Conservation (phyloP, 192 early-diverging fungal genomes). For the Backusella luteola region DNA sequence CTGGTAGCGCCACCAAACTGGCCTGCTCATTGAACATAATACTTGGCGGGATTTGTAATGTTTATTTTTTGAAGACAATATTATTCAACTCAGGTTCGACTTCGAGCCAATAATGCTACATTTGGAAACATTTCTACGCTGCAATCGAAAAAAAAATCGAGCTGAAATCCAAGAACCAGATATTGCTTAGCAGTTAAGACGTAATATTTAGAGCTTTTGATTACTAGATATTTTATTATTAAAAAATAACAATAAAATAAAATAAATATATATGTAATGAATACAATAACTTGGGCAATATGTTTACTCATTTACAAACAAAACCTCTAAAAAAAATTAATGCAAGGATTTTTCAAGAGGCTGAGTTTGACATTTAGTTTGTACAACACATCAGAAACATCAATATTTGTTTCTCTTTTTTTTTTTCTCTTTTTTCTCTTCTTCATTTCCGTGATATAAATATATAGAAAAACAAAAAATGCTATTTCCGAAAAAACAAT, state of each 20-base stretch:
- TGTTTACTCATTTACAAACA: not conserved
- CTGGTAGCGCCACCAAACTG: not conserved
- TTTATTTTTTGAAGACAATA: not conserved
- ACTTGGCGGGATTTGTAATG: not conserved
- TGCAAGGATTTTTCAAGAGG: not conserved
- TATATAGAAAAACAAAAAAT: not conserved
- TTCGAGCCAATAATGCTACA: not conserved
- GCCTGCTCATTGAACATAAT: not conserved
- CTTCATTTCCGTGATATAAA: not conserved
- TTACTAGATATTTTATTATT: not conserved
- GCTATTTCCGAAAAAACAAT: not conserved
- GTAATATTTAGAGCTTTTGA: not conserved
- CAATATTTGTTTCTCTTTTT: not conserved
- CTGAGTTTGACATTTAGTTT: not conserved
- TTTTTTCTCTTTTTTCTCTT: conserved; percentile 1
- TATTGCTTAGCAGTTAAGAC: not conserved
- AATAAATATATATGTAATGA: not conserved
- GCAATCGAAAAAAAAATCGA: not conserved
- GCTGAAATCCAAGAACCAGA: not conserved
- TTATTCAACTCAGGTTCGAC: not conserved
- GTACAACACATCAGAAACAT: conserved; percentile 4
- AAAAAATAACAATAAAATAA: not conserved
- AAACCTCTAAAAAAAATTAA: not conserved
- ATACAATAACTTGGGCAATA: not conserved
- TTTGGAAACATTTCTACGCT: not conserved